These are phyloP conservation scores for Apiotrichum sp. DNA, from an alignment of 1,284 basidiomycete species.

Conservation along the genomic window DNA sequence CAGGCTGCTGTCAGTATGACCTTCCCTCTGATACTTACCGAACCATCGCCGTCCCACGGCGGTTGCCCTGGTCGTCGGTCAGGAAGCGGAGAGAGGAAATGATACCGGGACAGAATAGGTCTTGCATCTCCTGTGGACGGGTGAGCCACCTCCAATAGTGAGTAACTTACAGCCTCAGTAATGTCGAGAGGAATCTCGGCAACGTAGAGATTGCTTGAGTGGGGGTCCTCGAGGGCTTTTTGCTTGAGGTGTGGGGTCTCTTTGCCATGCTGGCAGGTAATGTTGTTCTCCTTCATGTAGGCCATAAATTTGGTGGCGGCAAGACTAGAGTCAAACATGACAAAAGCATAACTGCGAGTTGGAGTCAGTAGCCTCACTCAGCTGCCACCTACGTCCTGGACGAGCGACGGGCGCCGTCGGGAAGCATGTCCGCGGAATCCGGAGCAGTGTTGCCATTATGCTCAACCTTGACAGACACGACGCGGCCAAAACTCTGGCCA, in stretches of 20 bases:
- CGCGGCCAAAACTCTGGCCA: conserved; percentile 26
- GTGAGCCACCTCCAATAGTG: conserved; percentile 5
- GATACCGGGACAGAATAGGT: conserved; percentile 22
- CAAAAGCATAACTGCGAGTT: conserved; percentile 26
- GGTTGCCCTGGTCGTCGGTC: conserved; percentile 26
- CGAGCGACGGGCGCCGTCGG: neutral
- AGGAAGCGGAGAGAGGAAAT: conserved; percentile 31
- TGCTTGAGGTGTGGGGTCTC: conserved; percentile 37
- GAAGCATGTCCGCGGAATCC: conserved; percentile 11
- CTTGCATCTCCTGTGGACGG: conserved; percentile 21
- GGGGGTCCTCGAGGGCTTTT: conserved; percentile 33
- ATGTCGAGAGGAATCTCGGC: conserved; percentile 28
- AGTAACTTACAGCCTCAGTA: conserved; percentile 24
- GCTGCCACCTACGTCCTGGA: conserved; percentile 3
- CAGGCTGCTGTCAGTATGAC: neutral
- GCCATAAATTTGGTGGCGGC: conserved; percentile 26
- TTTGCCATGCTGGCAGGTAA: conserved; percentile 32
- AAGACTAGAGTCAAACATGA: conserved; percentile 27
- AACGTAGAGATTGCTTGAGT: conserved; percentile 39
- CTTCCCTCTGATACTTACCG: conserved; percentile 17
- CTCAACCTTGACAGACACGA: conserved; percentile 25
- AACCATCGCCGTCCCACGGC: conserved; percentile 33
- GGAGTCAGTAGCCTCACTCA: neutral
- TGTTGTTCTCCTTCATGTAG: conserved; percentile 10
- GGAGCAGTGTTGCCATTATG: neutral